A percentile compares a stretch with the other conserved stretches of the same genome.
Conservation (phyloP, 495 filamentous ascomycete species). For the Trichoderma asperelloides region DNA sequence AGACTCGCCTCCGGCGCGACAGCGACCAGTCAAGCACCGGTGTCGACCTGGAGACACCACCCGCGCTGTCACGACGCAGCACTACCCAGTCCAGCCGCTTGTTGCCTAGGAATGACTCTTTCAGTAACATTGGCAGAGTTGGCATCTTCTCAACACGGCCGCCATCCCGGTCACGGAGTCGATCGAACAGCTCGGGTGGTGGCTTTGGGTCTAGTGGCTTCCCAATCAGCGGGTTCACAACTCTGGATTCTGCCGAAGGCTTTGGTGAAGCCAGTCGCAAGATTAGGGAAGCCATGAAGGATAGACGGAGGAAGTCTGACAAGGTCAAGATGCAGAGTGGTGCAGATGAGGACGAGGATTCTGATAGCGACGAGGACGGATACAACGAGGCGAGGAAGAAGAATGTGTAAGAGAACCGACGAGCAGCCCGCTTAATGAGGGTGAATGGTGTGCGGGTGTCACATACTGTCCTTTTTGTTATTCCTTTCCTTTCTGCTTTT, state of each 20-base stretch:
- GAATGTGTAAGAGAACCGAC: constrained; percentile 9
- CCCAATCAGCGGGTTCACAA: constrained; percentile 62
- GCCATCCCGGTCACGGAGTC: constrained; percentile 56
- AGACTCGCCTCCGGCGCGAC: constrained; percentile 13
- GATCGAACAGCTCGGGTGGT: constrained; percentile 63
- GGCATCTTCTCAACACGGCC: constrained; percentile 85
- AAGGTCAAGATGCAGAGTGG: constrained; percentile 33
- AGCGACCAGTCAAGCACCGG: constrained; percentile 19
- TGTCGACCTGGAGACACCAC: constrained; percentile 17
- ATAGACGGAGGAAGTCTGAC: constrained; percentile 63
- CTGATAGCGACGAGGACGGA: constrained; percentile 19
- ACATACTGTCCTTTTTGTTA: not conserved
- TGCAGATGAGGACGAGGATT: constrained; percentile 18
- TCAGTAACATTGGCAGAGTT: constrained; percentile 76
- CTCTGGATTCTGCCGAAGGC: constrained; percentile 58
- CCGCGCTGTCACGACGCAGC: constrained; percentile 23
- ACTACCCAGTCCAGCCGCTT: constrained; percentile 37
- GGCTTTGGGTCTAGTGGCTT: constrained; percentile 51
- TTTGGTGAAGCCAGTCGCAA: constrained; percentile 77
- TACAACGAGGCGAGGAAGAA: constrained; percentile 23
- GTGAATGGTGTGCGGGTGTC: not conserved
- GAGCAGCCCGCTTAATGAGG: not conserved
- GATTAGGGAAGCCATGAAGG: constrained; percentile 81
- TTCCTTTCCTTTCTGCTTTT: not conserved
- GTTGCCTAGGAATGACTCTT: constrained; percentile 84